phyloP scores from a whole-genome alignment of 2,329 filamentous ascomycete genomes.

The Colletotrichum sp. region DNA sequence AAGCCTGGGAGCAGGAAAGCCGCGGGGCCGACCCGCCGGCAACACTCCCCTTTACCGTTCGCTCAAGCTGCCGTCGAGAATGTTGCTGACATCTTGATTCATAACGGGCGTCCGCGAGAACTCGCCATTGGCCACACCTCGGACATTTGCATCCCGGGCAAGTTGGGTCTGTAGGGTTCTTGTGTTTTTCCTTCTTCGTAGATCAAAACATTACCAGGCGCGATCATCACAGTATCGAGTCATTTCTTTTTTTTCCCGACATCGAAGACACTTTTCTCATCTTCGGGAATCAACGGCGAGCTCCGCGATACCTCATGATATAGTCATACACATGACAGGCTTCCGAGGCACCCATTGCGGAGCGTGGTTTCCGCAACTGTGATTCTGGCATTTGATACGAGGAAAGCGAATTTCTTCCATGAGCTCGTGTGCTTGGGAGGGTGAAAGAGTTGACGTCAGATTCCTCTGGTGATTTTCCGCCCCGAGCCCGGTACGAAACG shows the following conservation, averaged over 20 bases:
- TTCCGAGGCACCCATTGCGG: neutral
- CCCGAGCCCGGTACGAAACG: neutral
- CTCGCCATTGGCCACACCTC: neutral
- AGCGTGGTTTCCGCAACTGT: neutral
- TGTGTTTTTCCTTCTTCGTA: neutral
- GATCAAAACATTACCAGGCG: neutral
- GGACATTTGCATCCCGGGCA: neutral
- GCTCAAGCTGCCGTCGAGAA: neutral
- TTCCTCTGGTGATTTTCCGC: neutral
- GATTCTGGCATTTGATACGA: neutral
- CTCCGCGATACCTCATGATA: neutral
- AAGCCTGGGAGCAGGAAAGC: neutral
- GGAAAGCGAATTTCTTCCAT: neutral
- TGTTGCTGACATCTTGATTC: neutral
- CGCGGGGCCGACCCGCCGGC: neutral
- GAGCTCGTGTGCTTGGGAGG: neutral
- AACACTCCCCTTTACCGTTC: neutral
- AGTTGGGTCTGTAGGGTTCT: neutral
- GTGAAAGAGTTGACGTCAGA: neutral
- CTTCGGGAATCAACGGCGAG: neutral
- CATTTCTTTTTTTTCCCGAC: neutral
- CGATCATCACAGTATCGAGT: neutral
- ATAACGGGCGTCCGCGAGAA: neutral
- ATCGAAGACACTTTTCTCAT: neutral
- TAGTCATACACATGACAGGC: neutral